These are phyloP conservation scores for Paxillus rubicundulus DNA, from an alignment of 768 basidiomycete species.

Conservation along the genomic window DNA sequence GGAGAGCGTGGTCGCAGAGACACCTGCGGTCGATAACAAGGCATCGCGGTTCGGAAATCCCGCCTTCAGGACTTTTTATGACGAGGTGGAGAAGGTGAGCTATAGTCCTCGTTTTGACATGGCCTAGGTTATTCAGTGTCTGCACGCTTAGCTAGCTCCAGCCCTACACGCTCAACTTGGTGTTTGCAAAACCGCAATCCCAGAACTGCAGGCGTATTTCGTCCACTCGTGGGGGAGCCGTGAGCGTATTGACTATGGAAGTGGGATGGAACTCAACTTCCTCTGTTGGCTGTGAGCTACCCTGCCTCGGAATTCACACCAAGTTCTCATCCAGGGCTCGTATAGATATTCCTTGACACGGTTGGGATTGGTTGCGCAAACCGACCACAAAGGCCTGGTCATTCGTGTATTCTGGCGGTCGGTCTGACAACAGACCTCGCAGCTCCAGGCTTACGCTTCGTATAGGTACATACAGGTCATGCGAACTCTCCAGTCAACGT, in stretches of 20 bases:
- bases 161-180: constrained; percentile 60
- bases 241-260: constrained; percentile 96
- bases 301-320: neutral
- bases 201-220: constrained; percentile 80
- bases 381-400: constrained; percentile 75
- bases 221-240: constrained; percentile 88
- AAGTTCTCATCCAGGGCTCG: neutral
- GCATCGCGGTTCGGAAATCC: constrained; percentile 97
- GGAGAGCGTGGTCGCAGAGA: constrained; percentile 60
- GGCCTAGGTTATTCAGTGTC: neutral
- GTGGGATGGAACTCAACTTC: constrained; percentile 98
- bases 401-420: constrained; percentile 88
- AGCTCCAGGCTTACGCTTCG: neutral
- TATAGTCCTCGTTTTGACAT: neutral
- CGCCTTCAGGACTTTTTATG: constrained; percentile 90
- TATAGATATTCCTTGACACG: constrained; percentile 77
- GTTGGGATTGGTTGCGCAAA: constrained; percentile 57
- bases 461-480: constrained; percentile 70
- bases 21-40: constrained; percentile 85
- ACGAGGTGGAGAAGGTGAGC: constrained; percentile 67
- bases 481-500: constrained; percentile 86
- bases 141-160: constrained; percentile 43
- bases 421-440: constrained; percentile 6
- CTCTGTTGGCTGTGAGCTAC: constrained; percentile 87
- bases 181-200: constrained; percentile 53